A percentile compares a stretch with the other conserved stretches of the same genome.
These are phyloP conservation scores for Hyphopichia pseudoburtonii DNA, from an alignment of 1,139 yeast species.

Conservation along the genomic window DNA sequence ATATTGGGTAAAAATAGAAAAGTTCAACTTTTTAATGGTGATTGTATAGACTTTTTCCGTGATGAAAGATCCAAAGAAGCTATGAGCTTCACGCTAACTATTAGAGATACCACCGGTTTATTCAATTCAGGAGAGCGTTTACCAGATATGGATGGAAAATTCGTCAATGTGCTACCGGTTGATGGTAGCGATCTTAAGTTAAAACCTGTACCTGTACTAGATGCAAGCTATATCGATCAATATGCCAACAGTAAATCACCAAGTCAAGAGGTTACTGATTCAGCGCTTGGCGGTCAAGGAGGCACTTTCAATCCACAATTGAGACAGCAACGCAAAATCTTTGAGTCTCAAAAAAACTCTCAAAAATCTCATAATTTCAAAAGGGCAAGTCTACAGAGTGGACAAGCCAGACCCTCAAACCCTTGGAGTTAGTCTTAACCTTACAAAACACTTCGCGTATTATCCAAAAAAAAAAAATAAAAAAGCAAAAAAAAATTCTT, in stretches of 20 bases:
- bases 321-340: constrained; percentile 25
- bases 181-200: constrained; percentile 30
- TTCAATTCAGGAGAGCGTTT: constrained; percentile 40
- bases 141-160: constrained; percentile 12
- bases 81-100: constrained; percentile 51
- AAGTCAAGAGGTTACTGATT: constrained; percentile 1
- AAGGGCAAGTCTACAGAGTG: constrained; percentile 29
- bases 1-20: constrained; percentile 64
- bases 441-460: too few relatives aligned
- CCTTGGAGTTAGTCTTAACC: constrained; percentile 16
- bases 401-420: constrained; percentile 22
- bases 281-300: constrained; percentile 19
- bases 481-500: too few relatives aligned
- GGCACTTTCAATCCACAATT: constrained; percentile 28
- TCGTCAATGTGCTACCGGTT: constrained; percentile 24
- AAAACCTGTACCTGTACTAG: constrained; percentile 27
- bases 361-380: constrained; percentile 19
- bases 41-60: constrained; percentile 61
- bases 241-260: background rate
- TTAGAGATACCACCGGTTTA: constrained; percentile 59
- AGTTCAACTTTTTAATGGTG: constrained; percentile 61
- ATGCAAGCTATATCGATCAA: constrained; percentile 6
- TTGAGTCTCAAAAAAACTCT: constrained; percentile 15
- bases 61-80: constrained; percentile 53
- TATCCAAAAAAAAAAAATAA: too few relatives aligned